Evolutionary conservation across 164 flowering plant genomes (phyloP).

Genomic region (Magnolia changhungtana): DNA sequence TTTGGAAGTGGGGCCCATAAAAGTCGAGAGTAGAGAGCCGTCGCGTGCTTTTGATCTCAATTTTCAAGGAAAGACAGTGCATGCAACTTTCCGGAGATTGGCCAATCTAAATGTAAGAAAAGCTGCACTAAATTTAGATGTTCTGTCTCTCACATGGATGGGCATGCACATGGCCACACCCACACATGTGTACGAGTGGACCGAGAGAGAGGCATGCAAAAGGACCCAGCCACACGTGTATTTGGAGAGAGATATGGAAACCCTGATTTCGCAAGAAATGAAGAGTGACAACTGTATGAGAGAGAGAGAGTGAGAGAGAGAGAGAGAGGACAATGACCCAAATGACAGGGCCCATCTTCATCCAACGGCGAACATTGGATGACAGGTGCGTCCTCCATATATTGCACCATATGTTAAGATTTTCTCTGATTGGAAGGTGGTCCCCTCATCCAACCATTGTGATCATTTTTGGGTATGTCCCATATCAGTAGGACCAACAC

Average conservation of each 20-base stretch:
- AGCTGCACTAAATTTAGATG: not conserved
- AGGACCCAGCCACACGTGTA: too few species aligned
- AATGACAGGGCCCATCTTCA: not conserved
- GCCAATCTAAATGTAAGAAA: not conserved
- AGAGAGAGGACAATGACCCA: not conserved
- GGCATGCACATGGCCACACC: too few species aligned
- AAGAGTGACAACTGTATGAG: not conserved
- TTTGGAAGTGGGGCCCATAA: not conserved
- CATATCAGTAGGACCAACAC: not conserved
- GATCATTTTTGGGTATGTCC: not conserved
- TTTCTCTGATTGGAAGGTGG: too few species aligned
- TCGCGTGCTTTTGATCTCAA: not conserved
- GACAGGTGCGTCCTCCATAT: too few species aligned
- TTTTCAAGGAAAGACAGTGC: not conserved
- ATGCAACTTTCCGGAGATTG: not conserved
- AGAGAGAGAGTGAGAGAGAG: not conserved
- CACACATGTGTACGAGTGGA: too few species aligned
- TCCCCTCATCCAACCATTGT: too few species aligned
- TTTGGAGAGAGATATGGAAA: too few species aligned
- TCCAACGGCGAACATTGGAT: too few species aligned
- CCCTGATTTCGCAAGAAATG: too few species aligned
- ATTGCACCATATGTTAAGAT: too few species aligned
- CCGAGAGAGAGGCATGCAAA: too few species aligned
- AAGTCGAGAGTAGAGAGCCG: not conserved
- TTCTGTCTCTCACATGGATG: not conserved